Evolutionary conservation across 176 grass and related monocot species (phyloP).

Genomic region (Carex parvula): DNA sequence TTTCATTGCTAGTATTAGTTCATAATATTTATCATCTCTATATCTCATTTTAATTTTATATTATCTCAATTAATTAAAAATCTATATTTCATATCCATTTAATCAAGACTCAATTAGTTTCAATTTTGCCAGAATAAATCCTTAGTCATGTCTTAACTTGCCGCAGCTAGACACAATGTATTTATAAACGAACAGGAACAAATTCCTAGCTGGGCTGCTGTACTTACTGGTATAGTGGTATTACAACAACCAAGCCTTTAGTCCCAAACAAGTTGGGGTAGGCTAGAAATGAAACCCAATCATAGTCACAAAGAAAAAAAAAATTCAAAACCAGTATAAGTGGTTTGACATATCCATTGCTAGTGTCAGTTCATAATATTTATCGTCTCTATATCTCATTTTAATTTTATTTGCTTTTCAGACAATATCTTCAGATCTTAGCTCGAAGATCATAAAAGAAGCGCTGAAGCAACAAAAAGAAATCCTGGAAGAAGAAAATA

Average conservation of each 20-base stretch:
- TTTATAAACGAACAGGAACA: background rate
- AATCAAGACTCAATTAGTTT: background rate
- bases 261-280: no score
- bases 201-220: background rate
- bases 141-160: background rate
- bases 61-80: background rate
- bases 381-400: background rate
- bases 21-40: background rate
- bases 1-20: background rate
- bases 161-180: background rate
- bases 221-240: background rate
- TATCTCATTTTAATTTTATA: background rate
- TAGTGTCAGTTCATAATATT: background rate
- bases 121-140: background rate
- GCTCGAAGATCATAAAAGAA: conserved; percentile 78
- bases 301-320: no score
- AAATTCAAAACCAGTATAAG: background rate
- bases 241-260: no score
- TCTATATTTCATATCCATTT: background rate
- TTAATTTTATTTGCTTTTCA: conserved; percentile 13
- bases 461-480: conserved; percentile 77
- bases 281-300: no score
- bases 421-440: conserved; percentile 54
- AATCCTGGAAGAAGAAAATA: conserved; percentile 42
- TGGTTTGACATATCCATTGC: background rate